Evolutionary conservation across 176 grass and related monocot species (phyloP).

Genomic region (Cenchrus americanus): DNA sequence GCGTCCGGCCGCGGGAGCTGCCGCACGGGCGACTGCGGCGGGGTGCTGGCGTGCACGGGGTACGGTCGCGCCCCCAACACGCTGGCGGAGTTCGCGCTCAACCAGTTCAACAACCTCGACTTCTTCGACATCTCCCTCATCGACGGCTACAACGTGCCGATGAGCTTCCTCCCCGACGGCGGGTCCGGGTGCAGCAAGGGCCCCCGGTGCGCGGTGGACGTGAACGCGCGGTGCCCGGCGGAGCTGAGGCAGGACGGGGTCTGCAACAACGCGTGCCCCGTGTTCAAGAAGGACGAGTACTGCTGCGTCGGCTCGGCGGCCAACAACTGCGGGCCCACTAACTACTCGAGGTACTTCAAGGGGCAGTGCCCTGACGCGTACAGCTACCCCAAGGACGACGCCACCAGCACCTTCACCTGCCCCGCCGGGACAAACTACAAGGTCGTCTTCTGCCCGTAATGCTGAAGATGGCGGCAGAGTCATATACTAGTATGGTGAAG

Average conservation of each 20-base stretch:
- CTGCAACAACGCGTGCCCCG: conserved; percentile 54
- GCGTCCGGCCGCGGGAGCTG: conserved; percentile 43
- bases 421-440: conserved; percentile 51
- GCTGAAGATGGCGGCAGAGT: background rate
- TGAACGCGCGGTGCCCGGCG: conserved; percentile 51
- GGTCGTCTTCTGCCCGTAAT: conserved; percentile 52
- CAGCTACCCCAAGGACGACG: conserved; percentile 66
- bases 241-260: conserved; percentile 51
- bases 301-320: conserved; percentile 45
- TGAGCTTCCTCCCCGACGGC: conserved; percentile 44
- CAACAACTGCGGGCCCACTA: conserved; percentile 42
- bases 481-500: background rate
- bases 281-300: conserved; percentile 55
- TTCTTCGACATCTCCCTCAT: conserved; percentile 72
- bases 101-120: conserved; percentile 35
- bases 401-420: conserved; percentile 61
- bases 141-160: conserved; percentile 70
- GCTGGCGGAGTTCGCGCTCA: conserved; percentile 52
- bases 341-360: conserved; percentile 68
- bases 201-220: conserved; percentile 28
- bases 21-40: conserved; percentile 62
- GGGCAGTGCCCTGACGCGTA: conserved; percentile 60
- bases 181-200: conserved; percentile 21
- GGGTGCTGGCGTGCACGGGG: conserved; percentile 40
- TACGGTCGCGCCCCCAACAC: conserved; percentile 48